Percentiles rank a stretch among this genome's conserved stretches.
Conservation (phyloP, 768 basidiomycete species). For the Hericium rajendrae region DNA sequence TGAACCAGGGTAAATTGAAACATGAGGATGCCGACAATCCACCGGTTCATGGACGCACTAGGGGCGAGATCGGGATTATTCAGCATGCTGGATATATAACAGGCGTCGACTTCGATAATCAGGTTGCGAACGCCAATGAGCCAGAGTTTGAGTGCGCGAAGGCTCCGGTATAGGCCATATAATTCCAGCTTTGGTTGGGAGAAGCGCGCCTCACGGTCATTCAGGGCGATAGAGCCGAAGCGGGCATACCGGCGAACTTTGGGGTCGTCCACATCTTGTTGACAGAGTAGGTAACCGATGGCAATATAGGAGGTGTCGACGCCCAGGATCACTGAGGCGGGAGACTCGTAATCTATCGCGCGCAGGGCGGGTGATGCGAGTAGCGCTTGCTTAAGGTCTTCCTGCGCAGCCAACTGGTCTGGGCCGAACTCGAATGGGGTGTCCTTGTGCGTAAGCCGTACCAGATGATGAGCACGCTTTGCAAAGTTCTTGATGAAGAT, state of each 20-base stretch:
- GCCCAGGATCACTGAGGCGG: conserved; percentile 12
- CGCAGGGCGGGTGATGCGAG: not conserved
- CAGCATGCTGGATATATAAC: no score
- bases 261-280: conserved; percentile 12
- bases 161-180: conserved; percentile 16
- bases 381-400: conserved; percentile 13
- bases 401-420: conserved; percentile 8
- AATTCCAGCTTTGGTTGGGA: conserved; percentile 21
- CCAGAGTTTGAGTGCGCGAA: not conserved
- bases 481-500: conserved; percentile 18
- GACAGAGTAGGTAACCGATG: conserved; percentile 19
- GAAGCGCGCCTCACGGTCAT: conserved; percentile 16
- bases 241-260: conserved; percentile 16
- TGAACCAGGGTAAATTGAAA: no score
- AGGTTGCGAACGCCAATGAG: not conserved
- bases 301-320: conserved; percentile 20
- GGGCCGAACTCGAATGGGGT: conserved; percentile 12
- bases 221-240: conserved; percentile 31
- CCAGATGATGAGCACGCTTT: conserved; percentile 12
- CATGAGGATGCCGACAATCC: no score
- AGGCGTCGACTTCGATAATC: no score
- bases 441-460: conserved; percentile 13
- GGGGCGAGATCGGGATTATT: no score
- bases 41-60: no score
- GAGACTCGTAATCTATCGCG: conserved; percentile 15